These are phyloP conservation scores for Pseudonectria buxi DNA, from an alignment of 2,329 filamentous ascomycete species.

Conservation along the genomic window DNA sequence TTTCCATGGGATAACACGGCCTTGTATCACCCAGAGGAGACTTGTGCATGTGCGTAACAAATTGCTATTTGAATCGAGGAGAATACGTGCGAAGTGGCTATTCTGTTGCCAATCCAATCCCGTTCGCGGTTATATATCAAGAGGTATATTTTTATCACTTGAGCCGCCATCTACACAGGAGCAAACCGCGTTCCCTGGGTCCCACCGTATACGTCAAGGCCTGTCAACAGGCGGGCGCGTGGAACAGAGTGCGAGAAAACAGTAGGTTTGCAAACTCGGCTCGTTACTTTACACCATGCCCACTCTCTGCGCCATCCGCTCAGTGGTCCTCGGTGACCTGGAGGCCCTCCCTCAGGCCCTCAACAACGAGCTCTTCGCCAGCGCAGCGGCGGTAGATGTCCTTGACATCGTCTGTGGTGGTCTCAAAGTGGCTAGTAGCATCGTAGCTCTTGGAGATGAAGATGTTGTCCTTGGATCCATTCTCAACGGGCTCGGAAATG, in stretches of 20 bases:
- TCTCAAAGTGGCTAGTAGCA: slow-evolving; percentile 96
- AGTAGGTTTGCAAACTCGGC: no score
- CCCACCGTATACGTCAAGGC: slow-evolving; percentile 6
- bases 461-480: slow-evolving; percentile 80
- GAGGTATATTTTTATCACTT: slow-evolving; percentile 19
- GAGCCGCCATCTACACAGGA: slow-evolving; percentile 16
- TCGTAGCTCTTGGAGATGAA: slow-evolving; percentile 99
- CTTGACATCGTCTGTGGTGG: slow-evolving; percentile 79
- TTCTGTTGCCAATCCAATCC: no score
- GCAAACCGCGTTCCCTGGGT: slow-evolving; percentile 6
- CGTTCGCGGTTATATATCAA: not conserved
- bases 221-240: not conserved
- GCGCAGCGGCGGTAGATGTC: slow-evolving; percentile 83
- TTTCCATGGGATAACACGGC: no score
- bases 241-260: no score
- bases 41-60: no score
- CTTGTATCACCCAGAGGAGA: no score
- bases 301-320: slow-evolving; percentile 3
- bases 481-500: slow-evolving; percentile 82
- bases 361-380: slow-evolving; percentile 80
- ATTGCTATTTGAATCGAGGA: no score
- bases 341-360: slow-evolving; percentile 75
- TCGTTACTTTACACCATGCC: not conserved
- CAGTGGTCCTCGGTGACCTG: slow-evolving; percentile 63
- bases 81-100: no score